Base-by-base conservation (phyloP, 495 filamentous ascomycete species). In the Hyaloscypha variabilis region DNA sequence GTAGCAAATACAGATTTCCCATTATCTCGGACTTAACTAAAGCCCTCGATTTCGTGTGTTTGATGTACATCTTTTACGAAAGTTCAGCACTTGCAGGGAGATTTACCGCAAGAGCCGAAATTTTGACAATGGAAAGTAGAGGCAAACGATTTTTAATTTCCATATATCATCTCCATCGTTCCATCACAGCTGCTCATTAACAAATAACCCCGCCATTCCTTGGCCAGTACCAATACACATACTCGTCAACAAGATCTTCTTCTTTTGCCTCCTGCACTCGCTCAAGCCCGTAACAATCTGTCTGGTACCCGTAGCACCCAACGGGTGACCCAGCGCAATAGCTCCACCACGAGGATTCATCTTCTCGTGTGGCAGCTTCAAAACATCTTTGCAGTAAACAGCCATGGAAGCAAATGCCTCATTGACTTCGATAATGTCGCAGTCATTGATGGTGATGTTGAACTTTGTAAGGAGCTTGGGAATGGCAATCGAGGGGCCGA, bases 401-500 rank as follows among this genome's bases (percentile, higher is more conserved):
- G 91, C 94, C 94, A 99, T 99, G 30, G 88, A 92, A 28, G 94
- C 95, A 69, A 99, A 99, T 1, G 95, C 95, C 85, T 99, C 95
- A 78, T 99, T 99, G 72, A 99, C 79, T 83, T 99, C 95, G 68
- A 91, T 86, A 53, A 99, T 83, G 69, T 99, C 95, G 65, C 93
- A 84, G 64, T 99, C 94, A 54, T 88, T 80, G 59, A 96, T 82
- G n/a, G 80, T 82, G 67, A 99, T 74, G 73, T 88, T 85, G 86
- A 88, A 89, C 81, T 96, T 89, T 73, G 77, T 77, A 54, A 99
- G 82, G 39, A 99, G 84, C 85, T 99, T 99, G 67, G 95, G 95
- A 71, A 99, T 96, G 52, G 93, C 95, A 59, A 96, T 84, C 17
- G 92, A 90, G 28, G 95, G 95, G 30, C 95, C 95, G 67, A 99